Percentiles rank a stretch among this genome's conserved stretches.
These are phyloP conservation scores for Podospora tetraspora DNA, from an alignment of 495 filamentous ascomycete genomes.

Conservation along the genomic window DNA sequence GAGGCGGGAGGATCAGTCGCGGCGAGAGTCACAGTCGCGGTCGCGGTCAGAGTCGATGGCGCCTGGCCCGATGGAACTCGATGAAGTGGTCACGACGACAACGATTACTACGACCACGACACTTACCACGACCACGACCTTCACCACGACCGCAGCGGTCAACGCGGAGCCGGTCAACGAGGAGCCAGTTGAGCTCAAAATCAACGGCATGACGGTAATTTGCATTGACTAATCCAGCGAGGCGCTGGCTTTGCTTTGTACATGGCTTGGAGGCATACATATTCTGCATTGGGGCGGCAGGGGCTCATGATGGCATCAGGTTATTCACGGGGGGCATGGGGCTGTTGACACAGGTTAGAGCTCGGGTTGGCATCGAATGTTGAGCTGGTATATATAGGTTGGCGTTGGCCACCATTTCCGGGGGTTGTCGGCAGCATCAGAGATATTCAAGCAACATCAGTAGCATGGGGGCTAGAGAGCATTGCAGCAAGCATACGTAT, in stretches of 20 bases:
- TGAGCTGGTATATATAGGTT: neutral
- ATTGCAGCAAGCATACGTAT: neutral
- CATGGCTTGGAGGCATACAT: neutral
- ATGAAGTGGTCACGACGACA: neutral
- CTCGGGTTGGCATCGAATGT: neutral
- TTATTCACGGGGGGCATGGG: neutral
- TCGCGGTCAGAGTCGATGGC: neutral
- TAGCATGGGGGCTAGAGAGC: neutral
- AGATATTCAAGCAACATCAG: neutral
- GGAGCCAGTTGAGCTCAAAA: neutral
- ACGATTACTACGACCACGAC: neutral
- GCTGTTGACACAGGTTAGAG: neutral
- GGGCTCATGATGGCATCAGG: neutral
- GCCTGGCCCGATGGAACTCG: neutral
- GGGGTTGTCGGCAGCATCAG: neutral
- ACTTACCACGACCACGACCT: neutral
- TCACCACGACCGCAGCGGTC: neutral
- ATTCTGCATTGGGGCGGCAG: neutral
- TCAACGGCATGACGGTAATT: neutral
- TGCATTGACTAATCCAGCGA: neutral
- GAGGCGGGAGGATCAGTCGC: neutral
- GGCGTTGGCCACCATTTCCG: no score
- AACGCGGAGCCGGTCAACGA: neutral
- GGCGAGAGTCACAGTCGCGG: neutral
- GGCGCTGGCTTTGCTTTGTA: neutral